phyloP scores from a whole-genome alignment of 2,329 filamentous ascomycete genomes.

The Paecilomyces sp. region DNA sequence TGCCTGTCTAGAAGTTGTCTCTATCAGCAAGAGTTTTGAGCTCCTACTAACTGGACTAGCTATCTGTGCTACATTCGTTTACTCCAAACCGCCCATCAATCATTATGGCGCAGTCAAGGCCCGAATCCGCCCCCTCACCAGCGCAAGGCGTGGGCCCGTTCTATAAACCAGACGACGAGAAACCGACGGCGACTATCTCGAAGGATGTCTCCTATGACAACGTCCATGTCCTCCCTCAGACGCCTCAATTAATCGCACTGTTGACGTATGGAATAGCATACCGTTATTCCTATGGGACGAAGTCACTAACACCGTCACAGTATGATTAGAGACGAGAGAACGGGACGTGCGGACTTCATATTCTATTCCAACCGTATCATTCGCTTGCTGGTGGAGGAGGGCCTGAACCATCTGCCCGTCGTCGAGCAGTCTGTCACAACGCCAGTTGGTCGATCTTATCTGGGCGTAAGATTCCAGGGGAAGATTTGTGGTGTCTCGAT shows the following conservation, averaged over 20 bases:
- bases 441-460: slow-evolving; percentile 79
- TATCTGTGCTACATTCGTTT: neutral
- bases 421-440: slow-evolving; percentile 84
- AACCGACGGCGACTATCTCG: slow-evolving; percentile 83
- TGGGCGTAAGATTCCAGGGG: slow-evolving; percentile 89
- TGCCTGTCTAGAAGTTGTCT: neutral
- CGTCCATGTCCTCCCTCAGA: slow-evolving; percentile 84
- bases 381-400: slow-evolving; percentile 90
- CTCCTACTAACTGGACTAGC: neutral
- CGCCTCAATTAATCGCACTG: slow-evolving; percentile 91
- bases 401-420: slow-evolving; percentile 90
- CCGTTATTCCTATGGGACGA: slow-evolving; percentile 1
- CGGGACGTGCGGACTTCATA: slow-evolving; percentile 90
- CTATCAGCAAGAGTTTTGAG: neutral
- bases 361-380: slow-evolving; percentile 99
- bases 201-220: slow-evolving; percentile 74
- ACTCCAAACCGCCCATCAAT: slow-evolving; percentile 4
- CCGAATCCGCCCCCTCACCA: slow-evolving; percentile 35
- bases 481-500: slow-evolving; percentile 99
- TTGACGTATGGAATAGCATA: slow-evolving; percentile 67
- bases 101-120: slow-evolving; percentile 17
- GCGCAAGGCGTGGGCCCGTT: slow-evolving; percentile 69
- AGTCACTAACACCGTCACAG: slow-evolving; percentile 40
- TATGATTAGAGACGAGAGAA: slow-evolving; percentile 90
- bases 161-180: slow-evolving; percentile 68